A percentile compares a stretch with the other conserved stretches of the same genome.
phyloP scores from a whole-genome alignment of 2,329 filamentous ascomycete species.

The Ceratocystis cacaofunesta region DNA sequence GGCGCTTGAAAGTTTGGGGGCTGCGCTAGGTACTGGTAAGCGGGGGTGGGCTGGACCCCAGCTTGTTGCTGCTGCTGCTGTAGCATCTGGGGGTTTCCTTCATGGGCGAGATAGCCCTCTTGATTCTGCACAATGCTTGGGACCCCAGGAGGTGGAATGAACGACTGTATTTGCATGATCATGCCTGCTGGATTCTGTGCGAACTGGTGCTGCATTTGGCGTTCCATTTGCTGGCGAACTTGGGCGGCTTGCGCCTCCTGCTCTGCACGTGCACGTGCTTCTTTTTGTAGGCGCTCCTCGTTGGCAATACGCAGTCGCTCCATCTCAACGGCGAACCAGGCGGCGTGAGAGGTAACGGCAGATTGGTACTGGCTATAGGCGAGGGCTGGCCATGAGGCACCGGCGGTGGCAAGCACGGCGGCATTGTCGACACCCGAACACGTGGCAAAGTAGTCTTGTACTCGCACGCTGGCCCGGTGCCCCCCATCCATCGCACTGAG shows the following conservation, averaged over 20 bases:
- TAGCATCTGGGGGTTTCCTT: neutral
- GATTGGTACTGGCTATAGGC: neutral
- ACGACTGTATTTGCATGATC: constrained; percentile 2
- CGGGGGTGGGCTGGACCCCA: neutral
- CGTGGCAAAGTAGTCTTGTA: constrained; percentile 6
- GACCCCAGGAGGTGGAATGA: neutral
- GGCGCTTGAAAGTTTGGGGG: too few relatives aligned
- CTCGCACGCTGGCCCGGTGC: neutral
- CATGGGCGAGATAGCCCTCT: neutral
- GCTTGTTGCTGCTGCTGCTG: neutral
- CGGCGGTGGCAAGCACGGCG: neutral
- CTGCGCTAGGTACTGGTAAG: too few relatives aligned
- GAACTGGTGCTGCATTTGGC: neutral
- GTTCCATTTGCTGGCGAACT: neutral
- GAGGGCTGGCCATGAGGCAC: neutral
- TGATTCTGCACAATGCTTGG: neutral
- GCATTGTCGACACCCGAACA: constrained; percentile 1
- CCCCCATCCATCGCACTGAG: constrained; percentile 66
- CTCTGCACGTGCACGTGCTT: neutral
- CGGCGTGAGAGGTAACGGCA: neutral
- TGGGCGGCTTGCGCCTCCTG: neutral
- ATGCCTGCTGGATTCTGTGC: neutral
- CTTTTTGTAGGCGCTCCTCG: neutral
- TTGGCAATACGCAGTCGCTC: neutral
- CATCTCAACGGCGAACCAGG: neutral